Base-by-base conservation (phyloP, 345 rosid species). In the Euphorbia tirucalli region DNA sequence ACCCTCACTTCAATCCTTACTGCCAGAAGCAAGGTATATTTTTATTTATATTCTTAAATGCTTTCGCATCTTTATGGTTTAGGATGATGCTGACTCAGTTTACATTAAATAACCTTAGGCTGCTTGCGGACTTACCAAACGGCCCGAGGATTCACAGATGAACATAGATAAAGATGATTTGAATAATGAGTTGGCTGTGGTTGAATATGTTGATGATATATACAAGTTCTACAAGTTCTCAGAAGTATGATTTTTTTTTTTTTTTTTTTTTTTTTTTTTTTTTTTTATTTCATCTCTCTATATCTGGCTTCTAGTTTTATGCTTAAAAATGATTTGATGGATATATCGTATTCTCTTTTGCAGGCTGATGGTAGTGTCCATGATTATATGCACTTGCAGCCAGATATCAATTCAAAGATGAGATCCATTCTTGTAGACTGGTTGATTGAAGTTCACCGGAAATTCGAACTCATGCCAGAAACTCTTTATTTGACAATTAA, bases 151-250 rank as follows among this genome's bases (percentile, higher is more conserved):
- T 43, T 19, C 49, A 19, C 52, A 80, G 21, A 49, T 74, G 9
- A 83, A 89, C 77, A 92, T 95, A 21, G 99, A 95, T 82, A 87
- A 72, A 11, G 84, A 77, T 68, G 98, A 94, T 66, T 80, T 46
- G 18, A 73, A 80, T 18, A 86, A 90, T 68, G 92, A 92, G 64
- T 52, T 91, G 78, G 94, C 96, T 11, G 90, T 81, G 37, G 83
- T 87, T n/a, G 99, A 95, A 72, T 95, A 92, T 75, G 91, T 90
- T 39, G 96, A 92, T 65, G 98, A 92, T 72, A 86, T 95, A 78
- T 95, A 95, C 84, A 72, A 85, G 57, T 95, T 67, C 80, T 92
- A 95, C 79, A 92, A 87, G 73, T 84, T 78, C 25, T 74, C 88
- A 0, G 91, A 95, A 74, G 93, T 90, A 80, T 41, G 43, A 35